Base-by-base conservation (phyloP, 2,329 filamentous ascomycete genomes). In the Pyrenochaeta sp. region DNA sequence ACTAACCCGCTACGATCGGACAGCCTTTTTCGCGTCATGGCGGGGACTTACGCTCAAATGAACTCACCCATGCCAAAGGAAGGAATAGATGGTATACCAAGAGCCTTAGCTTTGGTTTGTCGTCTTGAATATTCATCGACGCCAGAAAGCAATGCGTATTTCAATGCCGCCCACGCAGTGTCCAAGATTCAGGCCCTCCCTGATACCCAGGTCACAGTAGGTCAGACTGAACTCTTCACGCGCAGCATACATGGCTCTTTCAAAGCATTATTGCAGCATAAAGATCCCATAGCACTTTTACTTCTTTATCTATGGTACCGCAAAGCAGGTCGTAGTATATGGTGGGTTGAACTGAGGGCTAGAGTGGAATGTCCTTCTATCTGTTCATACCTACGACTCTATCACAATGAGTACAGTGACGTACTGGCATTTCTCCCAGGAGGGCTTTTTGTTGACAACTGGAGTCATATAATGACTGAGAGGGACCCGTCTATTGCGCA, bases 211-310 rank as follows among this genome's bases (percentile, higher is more conserved):
- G 32, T 50, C 22, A 50, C 47, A 28, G 36, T 40, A 37, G 47
- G 30, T n/a, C 47, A 39, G 2, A 39, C 30, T 5, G 47, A 50
- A 40, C 22, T 36, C 10, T 50, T 50, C 28, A 40, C 36, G 34
- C 47, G 36, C 30, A 50, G 47, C 47, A 50, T 50, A 50, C 19
- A 25, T 39, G 47, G 47, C 12, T 5, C 36, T 37, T 50, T 50
- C 24, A n/a, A 36, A 40, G 12, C 32, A 15, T n/a, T 36, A 24
- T 25, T 50, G n/a, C 24, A 6, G n/a, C 32, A 19, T 6, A 50
- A 50, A 28, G 47, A 50, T 25, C 47, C 47, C 7, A 19, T 50
- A 19, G 47, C 47, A 15, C 30, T 50, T 28, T 39, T 50, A n/a
- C n/a, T 50, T 3, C 32, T 50, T 3, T 39, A 50, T 50, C 24